A percentile compares a stretch with the other conserved stretches of the same genome.
Conservation (phyloP, 306 rosid species). For the Castanea mollissima region DNA sequence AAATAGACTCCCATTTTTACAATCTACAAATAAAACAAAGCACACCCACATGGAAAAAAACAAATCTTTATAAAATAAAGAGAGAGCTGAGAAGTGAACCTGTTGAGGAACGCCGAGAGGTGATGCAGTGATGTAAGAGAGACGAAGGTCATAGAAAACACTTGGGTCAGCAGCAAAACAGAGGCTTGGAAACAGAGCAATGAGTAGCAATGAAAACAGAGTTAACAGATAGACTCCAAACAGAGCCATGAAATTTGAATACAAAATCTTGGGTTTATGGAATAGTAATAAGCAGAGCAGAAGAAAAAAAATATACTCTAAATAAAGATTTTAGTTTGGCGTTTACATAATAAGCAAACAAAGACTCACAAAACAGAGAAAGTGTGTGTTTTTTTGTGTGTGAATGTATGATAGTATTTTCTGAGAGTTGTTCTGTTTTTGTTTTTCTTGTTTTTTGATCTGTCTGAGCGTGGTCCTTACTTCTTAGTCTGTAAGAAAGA, state of each 20-base stretch:
- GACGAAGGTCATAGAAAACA: constrained; percentile 46
- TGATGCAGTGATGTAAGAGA: constrained; percentile 64
- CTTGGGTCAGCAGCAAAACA: constrained; percentile 62
- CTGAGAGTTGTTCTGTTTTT: too few species aligned
- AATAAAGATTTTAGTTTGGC: not conserved
- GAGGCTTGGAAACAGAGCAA: constrained; percentile 40
- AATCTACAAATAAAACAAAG: not conserved
- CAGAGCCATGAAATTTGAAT: constrained; percentile 35
- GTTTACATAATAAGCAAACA: not conserved
- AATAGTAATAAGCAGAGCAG: not conserved
- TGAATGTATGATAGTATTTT: too few species aligned
- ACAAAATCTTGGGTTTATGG: not conserved
- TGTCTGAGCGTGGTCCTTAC: not conserved
- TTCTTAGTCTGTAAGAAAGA: constrained; percentile 7
- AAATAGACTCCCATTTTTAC: not conserved
- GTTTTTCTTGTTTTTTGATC: too few species aligned
- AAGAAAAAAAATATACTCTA: too few species aligned
- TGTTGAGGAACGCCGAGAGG: constrained; percentile 81
- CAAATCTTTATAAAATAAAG: not conserved
- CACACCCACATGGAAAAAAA: constrained; percentile 1
- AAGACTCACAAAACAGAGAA: not conserved
- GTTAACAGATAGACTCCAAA: constrained; percentile 24
- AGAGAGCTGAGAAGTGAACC: constrained; percentile 39
- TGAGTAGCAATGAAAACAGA: constrained; percentile 38
- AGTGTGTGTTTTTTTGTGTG: not conserved